Evolutionary conservation across 352 stramenopile species (phyloP).

Genomic region (Pythium dissotocum): DNA sequence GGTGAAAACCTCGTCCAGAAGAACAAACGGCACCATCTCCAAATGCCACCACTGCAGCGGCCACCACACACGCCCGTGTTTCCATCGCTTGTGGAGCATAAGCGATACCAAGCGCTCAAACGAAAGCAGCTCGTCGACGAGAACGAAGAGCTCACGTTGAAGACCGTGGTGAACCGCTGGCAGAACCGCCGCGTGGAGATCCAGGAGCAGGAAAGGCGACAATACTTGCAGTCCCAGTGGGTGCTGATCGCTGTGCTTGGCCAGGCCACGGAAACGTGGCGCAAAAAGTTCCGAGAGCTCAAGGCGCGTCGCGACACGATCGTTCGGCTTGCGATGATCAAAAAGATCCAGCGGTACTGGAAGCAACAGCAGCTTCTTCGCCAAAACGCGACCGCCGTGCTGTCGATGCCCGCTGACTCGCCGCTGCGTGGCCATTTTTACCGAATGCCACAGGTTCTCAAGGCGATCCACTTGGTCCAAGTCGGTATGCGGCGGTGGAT

Average conservation of each 20-base stretch:
- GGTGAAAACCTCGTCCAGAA: constrained; percentile 51
- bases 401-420: constrained; percentile 26
- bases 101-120: constrained; percentile 41
- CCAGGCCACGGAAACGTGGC: constrained; percentile 38
- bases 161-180: constrained; percentile 49
- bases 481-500: constrained; percentile 46
- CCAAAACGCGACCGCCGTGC: constrained; percentile 26
- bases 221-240: constrained; percentile 61
- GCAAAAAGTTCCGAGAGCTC: constrained; percentile 45
- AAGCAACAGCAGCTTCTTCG: constrained; percentile 34
- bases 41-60: constrained; percentile 38
- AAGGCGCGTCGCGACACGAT: constrained; percentile 40
- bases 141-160: constrained; percentile 39
- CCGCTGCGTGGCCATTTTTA: constrained; percentile 45
- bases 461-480: constrained; percentile 47
- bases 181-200: constrained; percentile 43
- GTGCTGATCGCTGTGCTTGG: constrained; percentile 47
- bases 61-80: constrained; percentile 55
- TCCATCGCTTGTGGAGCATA: constrained; percentile 53
- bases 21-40: constrained; percentile 45
- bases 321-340: constrained; percentile 46
- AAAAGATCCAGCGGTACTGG: constrained; percentile 60
- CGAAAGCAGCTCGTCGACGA: constrained; percentile 60
- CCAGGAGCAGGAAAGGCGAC: constrained; percentile 32
- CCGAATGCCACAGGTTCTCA: constrained; percentile 48